Conservation (phyloP, 2,329 filamentous ascomycete species). For the Calonectria honghensis region DNA sequence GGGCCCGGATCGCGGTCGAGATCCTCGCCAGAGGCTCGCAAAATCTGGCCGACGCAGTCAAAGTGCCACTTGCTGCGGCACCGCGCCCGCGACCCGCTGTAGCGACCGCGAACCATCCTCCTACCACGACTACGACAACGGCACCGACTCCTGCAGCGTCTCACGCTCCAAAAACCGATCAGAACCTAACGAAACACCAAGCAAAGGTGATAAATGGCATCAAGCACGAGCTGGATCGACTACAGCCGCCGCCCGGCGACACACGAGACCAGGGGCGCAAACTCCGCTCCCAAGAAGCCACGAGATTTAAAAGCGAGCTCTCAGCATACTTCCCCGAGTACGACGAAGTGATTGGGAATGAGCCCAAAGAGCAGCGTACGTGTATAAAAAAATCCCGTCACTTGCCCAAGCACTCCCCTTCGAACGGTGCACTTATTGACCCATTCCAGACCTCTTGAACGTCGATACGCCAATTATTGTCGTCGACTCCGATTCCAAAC, state of each 20-base stretch:
- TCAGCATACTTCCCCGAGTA: conserved; percentile 95
- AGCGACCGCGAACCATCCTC: conserved; percentile 42
- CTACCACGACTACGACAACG: conserved; percentile 40
- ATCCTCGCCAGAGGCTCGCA: conserved; percentile 63
- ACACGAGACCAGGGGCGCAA: conserved; percentile 81
- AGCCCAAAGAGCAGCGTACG: conserved; percentile 85
- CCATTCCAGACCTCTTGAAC: conserved; percentile 79
- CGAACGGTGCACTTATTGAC: conserved; percentile 40
- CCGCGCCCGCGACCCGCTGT: conserved; percentile 47
- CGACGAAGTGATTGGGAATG: conserved; percentile 93
- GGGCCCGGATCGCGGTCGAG: conserved; percentile 71
- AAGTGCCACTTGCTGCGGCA: conserved; percentile 54
- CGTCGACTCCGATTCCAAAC: conserved; percentile 70
- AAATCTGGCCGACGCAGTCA: conserved; percentile 47
- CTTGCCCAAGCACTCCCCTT: conserved; percentile 27
- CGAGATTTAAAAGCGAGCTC: conserved; percentile 92
- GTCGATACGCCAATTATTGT: conserved; percentile 84
- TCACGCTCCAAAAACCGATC: conserved; percentile 51
- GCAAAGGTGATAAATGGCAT: conserved; percentile 78
- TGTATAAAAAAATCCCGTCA: conserved; percentile 52
- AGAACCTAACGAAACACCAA: conserved; percentile 69
- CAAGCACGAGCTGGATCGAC: conserved; percentile 75
- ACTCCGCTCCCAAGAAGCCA: conserved; percentile 89
- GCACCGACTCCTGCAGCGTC: conserved; percentile 36
- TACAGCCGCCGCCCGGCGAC: conserved; percentile 70